Conservation (phyloP, 208 protist species). For the Jaenimonas drosophilae region DNA sequence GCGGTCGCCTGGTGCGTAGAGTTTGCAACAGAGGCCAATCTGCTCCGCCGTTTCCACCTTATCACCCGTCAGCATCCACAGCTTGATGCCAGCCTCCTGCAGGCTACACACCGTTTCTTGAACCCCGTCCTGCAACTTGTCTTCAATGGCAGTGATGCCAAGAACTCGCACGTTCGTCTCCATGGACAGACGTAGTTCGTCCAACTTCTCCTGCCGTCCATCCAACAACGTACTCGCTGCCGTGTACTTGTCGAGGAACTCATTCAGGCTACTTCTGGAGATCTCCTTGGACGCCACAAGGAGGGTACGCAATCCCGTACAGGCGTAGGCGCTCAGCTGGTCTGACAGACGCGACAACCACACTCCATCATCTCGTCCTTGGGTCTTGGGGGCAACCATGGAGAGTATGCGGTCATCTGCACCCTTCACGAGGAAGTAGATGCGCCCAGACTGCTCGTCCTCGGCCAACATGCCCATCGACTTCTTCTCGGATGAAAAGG, state of each 20-base stretch:
- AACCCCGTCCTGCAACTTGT: conserved; percentile 95
- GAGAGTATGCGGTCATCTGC: conserved; percentile 76
- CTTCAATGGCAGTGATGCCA: conserved; percentile 95
- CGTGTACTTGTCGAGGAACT: conserved; percentile 19
- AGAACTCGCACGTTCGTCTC: conserved; percentile 78
- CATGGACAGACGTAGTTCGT: conserved; percentile 51
- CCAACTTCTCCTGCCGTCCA: conserved; percentile 28
- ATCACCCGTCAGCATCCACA: conserved; percentile 99
- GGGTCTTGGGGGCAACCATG: too few relatives aligned
- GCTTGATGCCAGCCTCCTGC: conserved; percentile 68
- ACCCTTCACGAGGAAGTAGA: conserved; percentile 76
- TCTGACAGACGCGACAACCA: too few relatives aligned
- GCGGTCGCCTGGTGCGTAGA: conserved; percentile 37
- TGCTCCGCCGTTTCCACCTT: conserved; percentile 97
- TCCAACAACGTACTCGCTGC: conserved; percentile 25
- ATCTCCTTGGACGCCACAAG: conserved; percentile 57
- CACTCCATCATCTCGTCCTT: too few relatives aligned
- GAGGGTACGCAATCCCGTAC: conserved; percentile 64
- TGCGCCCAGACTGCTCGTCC: conserved; percentile 10
- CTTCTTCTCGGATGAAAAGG: conserved; percentile 82
- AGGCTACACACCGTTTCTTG: conserved; percentile 76
- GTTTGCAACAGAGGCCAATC: conserved; percentile 80
- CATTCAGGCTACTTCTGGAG: conserved; percentile 16
- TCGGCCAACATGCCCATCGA: conserved; percentile 83
- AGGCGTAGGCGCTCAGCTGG: conserved; percentile 50